A percentile compares a stretch with the other conserved stretches of the same genome.
Evolutionary conservation across 805 yeast species (phyloP).

Genomic region (Ogataea henricii): DNA sequence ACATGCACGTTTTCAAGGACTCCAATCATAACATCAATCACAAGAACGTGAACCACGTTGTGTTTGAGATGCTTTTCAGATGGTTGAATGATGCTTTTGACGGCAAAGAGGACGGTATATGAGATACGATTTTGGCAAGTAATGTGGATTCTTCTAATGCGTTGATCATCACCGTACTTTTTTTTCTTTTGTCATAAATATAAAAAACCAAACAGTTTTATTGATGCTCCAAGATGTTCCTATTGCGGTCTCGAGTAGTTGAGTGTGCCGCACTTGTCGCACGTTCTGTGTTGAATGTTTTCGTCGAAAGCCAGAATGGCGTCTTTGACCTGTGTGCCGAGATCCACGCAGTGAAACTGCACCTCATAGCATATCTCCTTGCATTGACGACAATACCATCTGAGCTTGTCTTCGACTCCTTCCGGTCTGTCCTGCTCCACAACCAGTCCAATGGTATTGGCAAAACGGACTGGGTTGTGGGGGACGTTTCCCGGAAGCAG

Average conservation of each 20-base stretch:
- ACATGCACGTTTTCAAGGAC: conserved; percentile 88
- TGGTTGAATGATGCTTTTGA: conserved; percentile 70
- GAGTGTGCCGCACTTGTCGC: conserved; percentile 71
- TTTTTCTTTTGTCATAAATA: too few species aligned
- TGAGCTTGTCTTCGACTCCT: conserved; percentile 65
- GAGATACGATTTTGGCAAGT: background rate
- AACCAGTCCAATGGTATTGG: conserved; percentile 84
- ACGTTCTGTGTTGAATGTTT: conserved; percentile 65
- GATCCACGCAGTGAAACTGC: conserved; percentile 72
- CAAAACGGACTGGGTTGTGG: conserved; percentile 86
- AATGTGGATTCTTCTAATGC: background rate
- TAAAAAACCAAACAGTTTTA: too few species aligned
- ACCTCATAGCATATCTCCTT: conserved; percentile 63
- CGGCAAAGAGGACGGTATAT: conserved; percentile 8
- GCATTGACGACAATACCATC: conserved; percentile 88
- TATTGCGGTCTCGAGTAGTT: conserved; percentile 65
- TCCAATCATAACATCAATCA: conserved; percentile 80
- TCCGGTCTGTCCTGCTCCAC: conserved; percentile 89
- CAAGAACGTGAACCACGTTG: conserved; percentile 77
- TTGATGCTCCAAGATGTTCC: background rate
- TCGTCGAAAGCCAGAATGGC: conserved; percentile 74
- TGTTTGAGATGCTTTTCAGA: conserved; percentile 65
- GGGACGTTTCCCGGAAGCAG: conserved; percentile 83
- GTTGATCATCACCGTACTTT: background rate
- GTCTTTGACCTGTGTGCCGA: conserved; percentile 87